Conservation (phyloP, 2,329 filamentous ascomycete genomes). For the Diplodia sapinea region DNA sequence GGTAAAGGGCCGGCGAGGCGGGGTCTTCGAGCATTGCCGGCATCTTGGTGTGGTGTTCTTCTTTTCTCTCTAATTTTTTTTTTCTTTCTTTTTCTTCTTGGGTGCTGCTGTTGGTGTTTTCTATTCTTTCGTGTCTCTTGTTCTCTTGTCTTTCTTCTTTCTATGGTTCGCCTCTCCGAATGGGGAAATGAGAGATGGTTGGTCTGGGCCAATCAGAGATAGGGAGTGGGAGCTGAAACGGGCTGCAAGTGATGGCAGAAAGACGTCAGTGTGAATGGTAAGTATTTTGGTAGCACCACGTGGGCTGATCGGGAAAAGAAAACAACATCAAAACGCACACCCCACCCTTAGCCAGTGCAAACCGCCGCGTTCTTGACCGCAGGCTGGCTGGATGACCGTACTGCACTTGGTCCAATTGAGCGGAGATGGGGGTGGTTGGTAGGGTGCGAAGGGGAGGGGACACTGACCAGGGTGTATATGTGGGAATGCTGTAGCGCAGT, state of each 20-base stretch:
- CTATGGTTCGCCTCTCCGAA: not conserved
- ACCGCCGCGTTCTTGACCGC: not conserved
- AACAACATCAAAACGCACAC: not conserved
- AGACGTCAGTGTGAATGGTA: not conserved
- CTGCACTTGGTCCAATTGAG: not conserved
- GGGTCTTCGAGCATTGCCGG: constrained; percentile 81
- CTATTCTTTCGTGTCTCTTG: not conserved
- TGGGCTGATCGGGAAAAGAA: not conserved
- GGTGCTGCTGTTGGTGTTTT: not conserved
- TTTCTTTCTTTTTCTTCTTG: not conserved
- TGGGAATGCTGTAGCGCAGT: constrained; percentile 17
- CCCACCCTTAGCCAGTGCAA: not conserved
- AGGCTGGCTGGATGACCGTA: not conserved
- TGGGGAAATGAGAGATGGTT: not conserved
- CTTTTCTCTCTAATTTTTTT: not conserved
- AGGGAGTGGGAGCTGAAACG: not conserved
- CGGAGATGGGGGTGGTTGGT: constrained; percentile 2
- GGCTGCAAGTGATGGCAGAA: not conserved
- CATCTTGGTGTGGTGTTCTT: constrained; percentile 56
- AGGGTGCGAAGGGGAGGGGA: not conserved
- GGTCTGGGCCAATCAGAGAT: not conserved
- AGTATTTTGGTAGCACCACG: not conserved
- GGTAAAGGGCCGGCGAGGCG: constrained; percentile 70
- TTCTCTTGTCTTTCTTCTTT: not conserved
- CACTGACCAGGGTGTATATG: constrained; percentile 22